phyloP scores from a whole-genome alignment of 768 basidiomycete genomes.

The Hypsizygus marmoreus region DNA sequence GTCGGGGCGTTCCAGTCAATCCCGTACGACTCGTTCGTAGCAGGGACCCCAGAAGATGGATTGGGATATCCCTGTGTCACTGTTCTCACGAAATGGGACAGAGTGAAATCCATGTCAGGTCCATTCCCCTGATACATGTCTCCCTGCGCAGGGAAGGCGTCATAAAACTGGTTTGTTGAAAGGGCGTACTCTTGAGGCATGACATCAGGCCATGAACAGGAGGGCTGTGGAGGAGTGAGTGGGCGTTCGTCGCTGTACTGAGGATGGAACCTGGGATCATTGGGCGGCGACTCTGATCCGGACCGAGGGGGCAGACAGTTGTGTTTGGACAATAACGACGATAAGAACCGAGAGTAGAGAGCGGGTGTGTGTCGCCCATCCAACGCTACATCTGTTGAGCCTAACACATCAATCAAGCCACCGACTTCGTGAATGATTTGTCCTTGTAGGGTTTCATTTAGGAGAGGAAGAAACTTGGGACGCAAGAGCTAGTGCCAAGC shows the following conservation, averaged over 20 bases:
- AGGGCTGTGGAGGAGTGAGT: slow-evolving; percentile 29
- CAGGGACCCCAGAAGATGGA: slow-evolving; percentile 6
- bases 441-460: slow-evolving; percentile 38
- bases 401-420: slow-evolving; percentile 45
- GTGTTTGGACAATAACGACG: slow-evolving; percentile 46
- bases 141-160: slow-evolving; percentile 1
- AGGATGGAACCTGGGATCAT: slow-evolving; percentile 19
- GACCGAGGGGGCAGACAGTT: slow-evolving; percentile 10
- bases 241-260: slow-evolving; percentile 24
- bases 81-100: slow-evolving; percentile 45
- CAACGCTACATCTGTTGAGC: slow-evolving; percentile 50
- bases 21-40: slow-evolving; percentile 2
- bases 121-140: slow-evolving; percentile 18
- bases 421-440: slow-evolving; percentile 46
- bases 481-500: slow-evolving; percentile 59
- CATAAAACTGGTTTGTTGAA: neutral
- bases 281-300: slow-evolving; percentile 1
- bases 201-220: slow-evolving; percentile 49
- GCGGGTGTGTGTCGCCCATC: slow-evolving; percentile 59
- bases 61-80: slow-evolving; percentile 25
- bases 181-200: slow-evolving; percentile 12
- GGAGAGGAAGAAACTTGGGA: slow-evolving; percentile 45
- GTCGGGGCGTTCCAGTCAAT: slow-evolving; percentile 9
- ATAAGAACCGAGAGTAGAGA: slow-evolving; percentile 58
- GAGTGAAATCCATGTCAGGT: slow-evolving; percentile 49